Percentiles rank a stretch among this genome's conserved stretches.
phyloP scores from a whole-genome alignment of 2,329 filamentous ascomycete genomes.

The Cordyceps cicadae region DNA sequence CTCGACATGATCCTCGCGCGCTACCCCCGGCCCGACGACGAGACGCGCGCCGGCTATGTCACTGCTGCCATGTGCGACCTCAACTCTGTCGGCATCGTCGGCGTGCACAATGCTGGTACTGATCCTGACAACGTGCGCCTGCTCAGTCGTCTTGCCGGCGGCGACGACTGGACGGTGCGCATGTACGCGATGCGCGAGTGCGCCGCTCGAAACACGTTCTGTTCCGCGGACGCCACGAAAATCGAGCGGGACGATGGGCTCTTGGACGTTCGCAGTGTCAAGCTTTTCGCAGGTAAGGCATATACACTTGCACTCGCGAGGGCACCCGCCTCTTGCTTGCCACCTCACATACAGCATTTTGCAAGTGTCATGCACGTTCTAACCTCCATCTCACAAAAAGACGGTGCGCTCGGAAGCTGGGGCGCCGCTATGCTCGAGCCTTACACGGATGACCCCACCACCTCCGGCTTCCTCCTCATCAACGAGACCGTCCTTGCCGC shows the following conservation, averaged over 20 bases:
- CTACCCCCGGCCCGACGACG: slow-evolving; percentile 47
- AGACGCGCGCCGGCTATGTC: slow-evolving; percentile 47
- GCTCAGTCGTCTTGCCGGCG: slow-evolving; percentile 41
- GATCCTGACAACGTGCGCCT: slow-evolving; percentile 45
- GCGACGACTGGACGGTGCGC: slow-evolving; percentile 49
- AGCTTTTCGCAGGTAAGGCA: slow-evolving; percentile 55
- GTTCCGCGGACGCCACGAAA: slow-evolving; percentile 40
- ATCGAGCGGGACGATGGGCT: slow-evolving; percentile 38
- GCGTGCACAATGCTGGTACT: slow-evolving; percentile 61
- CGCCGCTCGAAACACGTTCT: slow-evolving; percentile 54
- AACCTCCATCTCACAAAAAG: slow-evolving; percentile 30
- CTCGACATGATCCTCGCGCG: slow-evolving; percentile 52
- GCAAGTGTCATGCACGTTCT: background rate
- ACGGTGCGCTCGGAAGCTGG: slow-evolving; percentile 64
- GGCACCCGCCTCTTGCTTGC: background rate
- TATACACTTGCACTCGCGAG: no score
- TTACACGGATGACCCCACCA: slow-evolving; percentile 55
- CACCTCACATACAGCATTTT: background rate
- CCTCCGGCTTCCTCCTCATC: slow-evolving; percentile 56
- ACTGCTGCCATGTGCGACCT: slow-evolving; percentile 53
- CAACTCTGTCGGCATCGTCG: slow-evolving; percentile 58
- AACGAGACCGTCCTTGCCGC: slow-evolving; percentile 50
- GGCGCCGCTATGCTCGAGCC: slow-evolving; percentile 64
- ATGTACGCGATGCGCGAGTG: slow-evolving; percentile 65
- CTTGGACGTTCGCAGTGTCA: slow-evolving; percentile 54